These are phyloP conservation scores for Stephanodiscus minutulus DNA, from an alignment of 108 stramenopile genomes.

Conservation along the genomic window DNA sequence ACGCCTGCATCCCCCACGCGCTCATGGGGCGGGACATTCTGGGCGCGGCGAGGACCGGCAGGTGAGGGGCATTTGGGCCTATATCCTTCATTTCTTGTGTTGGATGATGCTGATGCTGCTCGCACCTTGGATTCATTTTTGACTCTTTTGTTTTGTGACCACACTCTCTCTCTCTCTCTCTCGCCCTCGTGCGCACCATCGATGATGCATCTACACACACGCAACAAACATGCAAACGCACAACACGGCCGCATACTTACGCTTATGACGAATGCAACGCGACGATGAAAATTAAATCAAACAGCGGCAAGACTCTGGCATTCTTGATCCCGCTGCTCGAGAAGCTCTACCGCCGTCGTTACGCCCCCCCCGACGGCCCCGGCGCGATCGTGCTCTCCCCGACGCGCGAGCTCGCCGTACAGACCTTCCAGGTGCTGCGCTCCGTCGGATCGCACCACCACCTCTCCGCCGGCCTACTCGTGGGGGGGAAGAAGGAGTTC, in stretches of 20 bases:
- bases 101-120: not conserved
- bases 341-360: slow-evolving; percentile 75
- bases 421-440: slow-evolving; percentile 95
- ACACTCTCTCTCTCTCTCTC: too few species aligned
- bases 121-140: not conserved
- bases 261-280: too few species aligned
- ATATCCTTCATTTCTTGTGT: not conserved
- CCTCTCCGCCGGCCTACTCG: slow-evolving; percentile 93
- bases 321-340: slow-evolving; percentile 92
- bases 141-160: not conserved
- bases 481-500: slow-evolving; percentile 97
- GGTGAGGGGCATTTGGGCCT: slow-evolving; percentile 23
- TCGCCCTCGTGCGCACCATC: too few species aligned
- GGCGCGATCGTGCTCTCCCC: slow-evolving; percentile 95
- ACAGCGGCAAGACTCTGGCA: slow-evolving; percentile 88
- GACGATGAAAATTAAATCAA: not conserved
- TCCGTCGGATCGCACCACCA: slow-evolving; percentile 84
- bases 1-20: slow-evolving; percentile 92
- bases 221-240: too few species aligned
- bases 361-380: slow-evolving; percentile 86
- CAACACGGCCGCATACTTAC: too few species aligned
- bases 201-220: too few species aligned
- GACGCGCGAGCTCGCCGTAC: slow-evolving; percentile 99
- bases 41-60: slow-evolving; percentile 94
- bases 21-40: slow-evolving; percentile 91